These are phyloP conservation scores for Raphanus hybrid DNA, from an alignment of 441 rosid species.

Conservation along the genomic window DNA sequence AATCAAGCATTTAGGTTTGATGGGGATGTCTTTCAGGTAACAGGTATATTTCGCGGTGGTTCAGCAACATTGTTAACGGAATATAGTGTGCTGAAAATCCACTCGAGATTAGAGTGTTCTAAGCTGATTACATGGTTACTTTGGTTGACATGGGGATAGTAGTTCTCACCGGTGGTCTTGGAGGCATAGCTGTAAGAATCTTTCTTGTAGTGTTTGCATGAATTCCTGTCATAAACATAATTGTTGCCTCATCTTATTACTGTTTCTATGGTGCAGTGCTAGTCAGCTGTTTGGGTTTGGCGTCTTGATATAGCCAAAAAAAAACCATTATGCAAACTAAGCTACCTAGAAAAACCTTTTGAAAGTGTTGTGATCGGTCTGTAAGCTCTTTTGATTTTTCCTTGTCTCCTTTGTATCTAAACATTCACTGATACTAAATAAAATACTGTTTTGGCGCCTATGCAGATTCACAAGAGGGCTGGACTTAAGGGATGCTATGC, in stretches of 20 bases:
- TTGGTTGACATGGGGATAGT: background rate
- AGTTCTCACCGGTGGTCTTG: slow-evolving; percentile 74
- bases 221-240: background rate
- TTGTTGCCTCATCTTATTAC: slow-evolving; percentile 5
- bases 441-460: slow-evolving; percentile 7
- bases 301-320: slow-evolving; percentile 91
- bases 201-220: slow-evolving; percentile 2
- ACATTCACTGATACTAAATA: background rate
- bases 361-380: slow-evolving; percentile 63
- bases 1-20: no score
- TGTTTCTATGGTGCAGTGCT: slow-evolving; percentile 53
- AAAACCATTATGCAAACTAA: slow-evolving; percentile 90
- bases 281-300: slow-evolving; percentile 77
- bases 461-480: slow-evolving; percentile 70
- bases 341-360: slow-evolving; percentile 67
- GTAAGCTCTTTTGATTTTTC: slow-evolving; percentile 31
- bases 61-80: no score
- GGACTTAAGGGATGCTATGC: slow-evolving; percentile 84
- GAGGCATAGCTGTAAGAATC: slow-evolving; percentile 83
- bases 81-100: no score
- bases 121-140: slow-evolving; percentile 39
- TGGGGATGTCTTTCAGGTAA: no score
- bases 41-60: no score
- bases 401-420: slow-evolving; percentile 19
- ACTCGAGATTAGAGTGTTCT: no score